Evolutionary conservation across 139 green algal genomes (phyloP), one percentile per base, ranked within the genome.

Genomic region (Gonium pectorale): DNA sequence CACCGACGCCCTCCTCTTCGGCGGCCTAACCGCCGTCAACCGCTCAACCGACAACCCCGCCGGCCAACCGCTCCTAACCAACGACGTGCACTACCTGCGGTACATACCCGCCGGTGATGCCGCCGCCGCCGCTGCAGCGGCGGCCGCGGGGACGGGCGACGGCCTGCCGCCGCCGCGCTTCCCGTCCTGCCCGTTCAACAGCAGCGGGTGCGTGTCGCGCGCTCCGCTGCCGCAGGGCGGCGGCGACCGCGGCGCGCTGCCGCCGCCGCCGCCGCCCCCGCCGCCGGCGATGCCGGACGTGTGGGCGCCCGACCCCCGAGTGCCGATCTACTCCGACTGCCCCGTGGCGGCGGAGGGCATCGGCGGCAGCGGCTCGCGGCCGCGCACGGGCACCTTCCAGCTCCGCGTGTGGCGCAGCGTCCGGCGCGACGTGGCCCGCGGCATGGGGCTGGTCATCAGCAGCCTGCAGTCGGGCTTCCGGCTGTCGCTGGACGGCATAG

Each of bases 71-170:
- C 24, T 40, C 15, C 21, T 80, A 51, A 80, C 72, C 72, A 80
- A 80, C 54, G 72, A 80, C 72, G 37, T 80, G 9, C 35, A 80
- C 49, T 80, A 80, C 72, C 49, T 80, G 35, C 72, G 67, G 37
- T 80, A 67, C 72, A 64, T 80, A 5, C 72, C 72, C 29, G 51
- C 49, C 11, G 15, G 13, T 24, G 41, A 33, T 22, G 2, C 24
- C n/a, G 40, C 22, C 40, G 4, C 22, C 38, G 44, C 40, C 67
- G 51, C 51, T 22, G 26, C 5, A 19, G 26, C 22, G n/a, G n/a
- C 31, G 15, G n/a, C 2, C n/a, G 11, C n/a, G n/a, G n/a, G n/a
- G n/a, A n/a, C n/a, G n/a, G n/a, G n/a, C n/a, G n/a, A n/a, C n/a
- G 43, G 33, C 40, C 67, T 75, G 22, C 71, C 71, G 46, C 31